These are phyloP conservation scores for Trifolium fragiferum DNA, from an alignment of 306 rosid genomes.

Conservation along the genomic window DNA sequence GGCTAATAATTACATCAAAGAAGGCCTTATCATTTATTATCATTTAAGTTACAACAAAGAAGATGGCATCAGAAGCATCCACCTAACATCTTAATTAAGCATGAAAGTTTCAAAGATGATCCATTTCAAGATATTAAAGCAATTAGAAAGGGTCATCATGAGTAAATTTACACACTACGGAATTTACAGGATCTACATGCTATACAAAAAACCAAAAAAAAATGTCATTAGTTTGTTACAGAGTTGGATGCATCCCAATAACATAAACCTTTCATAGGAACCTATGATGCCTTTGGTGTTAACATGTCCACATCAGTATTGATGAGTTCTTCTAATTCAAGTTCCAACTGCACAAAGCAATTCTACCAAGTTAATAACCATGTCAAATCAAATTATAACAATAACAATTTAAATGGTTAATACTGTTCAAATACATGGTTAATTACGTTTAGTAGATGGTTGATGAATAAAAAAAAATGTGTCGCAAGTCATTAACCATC, in stretches of 20 bases:
- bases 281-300: constrained; percentile 37
- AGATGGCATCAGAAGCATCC: constrained; percentile 24
- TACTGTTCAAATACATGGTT: neutral
- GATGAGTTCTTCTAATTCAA: constrained; percentile 61
- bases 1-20: constrained; percentile 25
- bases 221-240: constrained; percentile 40
- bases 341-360: constrained; percentile 68
- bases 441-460: neutral
- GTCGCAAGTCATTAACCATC: neutral
- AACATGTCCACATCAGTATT: constrained; percentile 55
- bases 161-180: constrained; percentile 38
- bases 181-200: constrained; percentile 69
- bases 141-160: constrained; percentile 43
- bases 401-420: neutral
- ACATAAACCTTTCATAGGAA: constrained; percentile 23
- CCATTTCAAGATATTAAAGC: constrained; percentile 44
- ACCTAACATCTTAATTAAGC: constrained; percentile 30
- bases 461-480: neutral
- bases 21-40: constrained; percentile 8
- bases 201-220: constrained; percentile 31
- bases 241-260: constrained; percentile 16
- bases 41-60: constrained; percentile 32
- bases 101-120: constrained; percentile 26
- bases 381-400: constrained; percentile 8
- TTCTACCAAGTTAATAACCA: constrained; percentile 28